Conservation (phyloP, 495 filamentous ascomycete genomes). For the Trichoderma parareesei region DNA sequence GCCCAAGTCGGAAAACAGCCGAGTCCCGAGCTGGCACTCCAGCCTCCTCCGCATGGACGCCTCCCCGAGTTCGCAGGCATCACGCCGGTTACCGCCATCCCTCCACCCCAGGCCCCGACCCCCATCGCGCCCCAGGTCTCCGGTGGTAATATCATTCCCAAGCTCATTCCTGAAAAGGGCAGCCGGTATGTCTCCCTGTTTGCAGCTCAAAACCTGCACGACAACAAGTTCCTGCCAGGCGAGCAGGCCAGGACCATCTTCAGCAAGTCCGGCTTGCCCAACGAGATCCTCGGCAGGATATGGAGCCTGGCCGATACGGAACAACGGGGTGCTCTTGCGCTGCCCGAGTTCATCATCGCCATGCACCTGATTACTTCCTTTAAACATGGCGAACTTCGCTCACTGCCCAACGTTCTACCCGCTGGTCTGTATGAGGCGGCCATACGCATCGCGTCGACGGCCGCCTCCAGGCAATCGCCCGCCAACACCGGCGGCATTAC, state of each 20-base stretch:
- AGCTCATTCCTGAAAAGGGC: conserved; percentile 81
- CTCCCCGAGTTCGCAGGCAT: conserved; percentile 85
- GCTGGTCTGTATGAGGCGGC: conserved; percentile 88
- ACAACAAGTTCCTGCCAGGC: conserved; percentile 56
- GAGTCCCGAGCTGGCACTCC: conserved; percentile 58
- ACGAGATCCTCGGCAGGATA: conserved; percentile 82
- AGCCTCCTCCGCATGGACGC: conserved; percentile 55
- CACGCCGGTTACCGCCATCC: conserved; percentile 34
- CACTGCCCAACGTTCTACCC: conserved; percentile 73
- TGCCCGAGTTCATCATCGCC: conserved; percentile 92
- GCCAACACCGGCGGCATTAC: conserved; percentile 27
- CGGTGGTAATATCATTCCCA: conserved; percentile 77
- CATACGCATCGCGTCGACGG: conserved; percentile 48
- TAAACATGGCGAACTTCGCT: conserved; percentile 72
- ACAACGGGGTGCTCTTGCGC: conserved; percentile 78
- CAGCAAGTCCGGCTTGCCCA: conserved; percentile 81
- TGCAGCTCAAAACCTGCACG: conserved; percentile 53
- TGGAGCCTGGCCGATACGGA: conserved; percentile 93
- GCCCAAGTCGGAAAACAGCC: conserved; percentile 80
- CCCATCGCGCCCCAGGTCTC: conserved; percentile 58
- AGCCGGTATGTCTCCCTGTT: conserved; percentile 79
- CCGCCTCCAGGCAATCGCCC: conserved; percentile 34
- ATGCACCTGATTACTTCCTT: conserved; percentile 94
- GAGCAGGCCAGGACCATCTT: conserved; percentile 91
- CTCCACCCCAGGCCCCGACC: neutral